Conservation (phyloP, 2,329 filamentous ascomycete genomes). For the Didymella glomerata region DNA sequence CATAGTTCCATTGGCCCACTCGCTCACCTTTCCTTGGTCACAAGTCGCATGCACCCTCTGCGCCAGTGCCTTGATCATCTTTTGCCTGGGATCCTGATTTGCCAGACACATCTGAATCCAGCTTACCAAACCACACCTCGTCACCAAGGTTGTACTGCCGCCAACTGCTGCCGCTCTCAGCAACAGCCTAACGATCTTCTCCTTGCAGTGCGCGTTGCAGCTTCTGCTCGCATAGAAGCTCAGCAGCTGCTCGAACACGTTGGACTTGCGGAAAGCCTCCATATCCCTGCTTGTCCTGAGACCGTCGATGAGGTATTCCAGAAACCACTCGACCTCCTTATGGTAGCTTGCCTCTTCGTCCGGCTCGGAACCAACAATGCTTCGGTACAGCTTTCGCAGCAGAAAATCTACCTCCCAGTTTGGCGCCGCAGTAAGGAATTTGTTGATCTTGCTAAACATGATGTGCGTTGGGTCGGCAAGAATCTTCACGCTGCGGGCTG, state of each 20-base stretch:
- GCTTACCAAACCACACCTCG: conserved; percentile 74
- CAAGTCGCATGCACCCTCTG: conserved; percentile 69
- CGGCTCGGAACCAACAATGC: conserved; percentile 77
- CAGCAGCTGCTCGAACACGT: conserved; percentile 78
- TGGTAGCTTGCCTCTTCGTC: conserved; percentile 75
- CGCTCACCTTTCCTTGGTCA: conserved; percentile 69
- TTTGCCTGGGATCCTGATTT: conserved; percentile 57
- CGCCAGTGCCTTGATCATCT: conserved; percentile 64
- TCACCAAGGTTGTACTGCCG: conserved; percentile 82
- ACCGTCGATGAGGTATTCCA: conserved; percentile 74
- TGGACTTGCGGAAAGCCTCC: conserved; percentile 65
- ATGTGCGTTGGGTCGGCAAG: conserved; percentile 79
- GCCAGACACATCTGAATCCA: conserved; percentile 74
- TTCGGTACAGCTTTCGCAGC: conserved; percentile 69
- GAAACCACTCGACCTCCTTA: conserved; percentile 76
- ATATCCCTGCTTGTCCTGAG: conserved; percentile 68
- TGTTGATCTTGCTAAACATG: conserved; percentile 86
- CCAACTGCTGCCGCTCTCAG: conserved; percentile 73
- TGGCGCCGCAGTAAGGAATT: conserved; percentile 80
- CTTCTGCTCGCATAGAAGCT: conserved; percentile 73
- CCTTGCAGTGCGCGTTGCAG: conserved; percentile 66
- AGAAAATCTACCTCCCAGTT: conserved; percentile 71
- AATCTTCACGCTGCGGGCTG: conserved; percentile 73
- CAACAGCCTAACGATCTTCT: conserved; percentile 68
- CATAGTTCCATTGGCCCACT: conserved; percentile 66